Evolutionary conservation across 371 early-diverging fungal genomes (phyloP), one percentile per base, ranked within the genome.

Genomic region (Lichtheimia corymbifera): DNA sequence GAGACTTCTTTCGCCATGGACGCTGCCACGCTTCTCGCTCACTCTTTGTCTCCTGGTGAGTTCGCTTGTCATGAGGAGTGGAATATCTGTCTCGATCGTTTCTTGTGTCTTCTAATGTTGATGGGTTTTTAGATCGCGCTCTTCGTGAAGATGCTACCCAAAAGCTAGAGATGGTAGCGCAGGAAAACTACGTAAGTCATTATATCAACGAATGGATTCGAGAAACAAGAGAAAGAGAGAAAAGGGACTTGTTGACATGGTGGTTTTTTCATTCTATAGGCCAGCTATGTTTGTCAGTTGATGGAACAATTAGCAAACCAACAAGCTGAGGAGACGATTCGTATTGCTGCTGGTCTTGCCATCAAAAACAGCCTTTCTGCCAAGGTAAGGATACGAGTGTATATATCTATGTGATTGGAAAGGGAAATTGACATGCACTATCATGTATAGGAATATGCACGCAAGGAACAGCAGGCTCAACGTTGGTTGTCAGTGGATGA

Each of bases 341-440:
- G 94, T 58, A 79, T 74, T 55, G 86, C 92, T 27, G 95, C 97
- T 45, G 98, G 93, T 77, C 76, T 97, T 63, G 89, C 90, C 35
- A 73, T 97, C 64, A 97, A 97, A 85, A 97, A 97, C 71, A 83
- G 91, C 50, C 71, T 97, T 66, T 77, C 87, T 22, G 90, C 95
- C 66, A 92, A 87, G 84, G 95, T 93, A 83, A 54, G 74, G 43
- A 22, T 22, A 2, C 22, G 5, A 35, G 2, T 6, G 2, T 9
- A 2, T 9, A 9, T 35, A 9, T 5, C 4, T 9, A 7, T 47
- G 47, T 13, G n/a, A 44, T 56, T 58, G 56, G 45, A 53, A 51
- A 55, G 14, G 51, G 42, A 41, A 35, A 55, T 3, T 56, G 22
- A 35, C 17, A 42, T 27, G 27, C n/a, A 25, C 30, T 54, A 58